Evolutionary conservation across 148 eudicot species (phyloP), one percentile per base, ranked within the genome.

Genomic region (Amaranthus cruentus): DNA sequence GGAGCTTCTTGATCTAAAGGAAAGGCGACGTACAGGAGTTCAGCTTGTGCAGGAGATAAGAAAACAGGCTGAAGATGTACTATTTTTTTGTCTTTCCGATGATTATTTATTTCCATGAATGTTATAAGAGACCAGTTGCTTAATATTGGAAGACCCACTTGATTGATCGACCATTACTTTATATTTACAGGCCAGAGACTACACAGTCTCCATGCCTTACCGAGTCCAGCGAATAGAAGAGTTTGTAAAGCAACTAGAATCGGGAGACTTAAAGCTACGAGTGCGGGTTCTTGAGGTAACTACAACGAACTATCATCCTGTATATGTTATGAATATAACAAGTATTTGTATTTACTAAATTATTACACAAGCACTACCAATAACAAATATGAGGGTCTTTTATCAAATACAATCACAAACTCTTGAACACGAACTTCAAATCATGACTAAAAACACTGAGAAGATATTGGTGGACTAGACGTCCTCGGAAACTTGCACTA

Each of bases 241-340:
- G 77, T 81, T 96, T 61, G 92, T 90, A 63, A 90, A 96, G 69
- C 92, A 96, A 75, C 86, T 96, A 6, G 97, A 96, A 69, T 55
- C 91, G 7, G 99, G 99, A 75, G 99, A 96, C 72, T 53, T 96
- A 28, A 96, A 92, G 85, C 91, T 96, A 57, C 89, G 97, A 56
- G 99, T 96, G 55, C 85, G 99, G 49, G 99, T 96, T 66, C 94
- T 96, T 50, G 99, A 96, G 98, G 98, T 95, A 81, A 69, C 72
- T 73, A 14, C 49, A 77, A 43, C 7, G 47, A n/a, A 2, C 4
- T 15, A 18, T 66, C 69, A 9, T 66, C 0, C 21, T 48, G 54
- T 66, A 49, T 48, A 13, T 47, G 38, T 28, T 1, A 28, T 28
- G 38, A 28, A 28, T 28, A 28, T 2, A 28, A 28, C 38, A 28